These are phyloP conservation scores for Inosperma sp. DNA, from an alignment of 768 basidiomycete species.

Conservation along the genomic window DNA sequence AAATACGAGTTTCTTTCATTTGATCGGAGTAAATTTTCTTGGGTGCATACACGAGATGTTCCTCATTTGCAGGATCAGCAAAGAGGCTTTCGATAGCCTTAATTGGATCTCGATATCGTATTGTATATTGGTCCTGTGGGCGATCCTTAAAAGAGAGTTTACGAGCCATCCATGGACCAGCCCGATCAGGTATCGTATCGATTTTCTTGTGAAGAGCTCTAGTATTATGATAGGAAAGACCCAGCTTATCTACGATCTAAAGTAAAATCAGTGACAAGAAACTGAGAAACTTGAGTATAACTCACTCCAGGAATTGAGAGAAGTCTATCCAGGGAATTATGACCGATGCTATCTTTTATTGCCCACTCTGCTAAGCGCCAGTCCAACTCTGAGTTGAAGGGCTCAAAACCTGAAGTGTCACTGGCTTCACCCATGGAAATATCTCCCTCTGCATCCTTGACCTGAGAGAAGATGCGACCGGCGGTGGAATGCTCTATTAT, in stretches of 20 bases:
- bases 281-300: not conserved
- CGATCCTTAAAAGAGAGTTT: not conserved
- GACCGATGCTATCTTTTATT: constrained; percentile 21
- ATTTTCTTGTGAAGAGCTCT: constrained; percentile 18
- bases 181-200: constrained; percentile 6
- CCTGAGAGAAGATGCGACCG: not conserved
- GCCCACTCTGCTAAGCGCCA: constrained; percentile 30
- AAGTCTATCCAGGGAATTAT: constrained; percentile 24
- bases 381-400: constrained; percentile 25
- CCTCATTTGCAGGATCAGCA: constrained; percentile 5
- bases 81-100: constrained; percentile 5
- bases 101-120: not conserved
- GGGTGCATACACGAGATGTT: not conserved
- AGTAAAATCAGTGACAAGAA: not conserved
- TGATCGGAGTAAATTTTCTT: not conserved
- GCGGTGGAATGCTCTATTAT: not conserved
- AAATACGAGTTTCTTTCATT: not conserved
- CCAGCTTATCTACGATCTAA: constrained; percentile 20
- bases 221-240: constrained; percentile 19
- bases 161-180: not conserved
- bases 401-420: constrained; percentile 5
- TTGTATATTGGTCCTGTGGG: not conserved
- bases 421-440: constrained; percentile 2
- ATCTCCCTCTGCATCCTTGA: not conserved
- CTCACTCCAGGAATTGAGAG: constrained; percentile 25